Evolutionary conservation across 2,329 filamentous ascomycete genomes (phyloP).

Genomic region (Plectosphaerella sp.): DNA sequence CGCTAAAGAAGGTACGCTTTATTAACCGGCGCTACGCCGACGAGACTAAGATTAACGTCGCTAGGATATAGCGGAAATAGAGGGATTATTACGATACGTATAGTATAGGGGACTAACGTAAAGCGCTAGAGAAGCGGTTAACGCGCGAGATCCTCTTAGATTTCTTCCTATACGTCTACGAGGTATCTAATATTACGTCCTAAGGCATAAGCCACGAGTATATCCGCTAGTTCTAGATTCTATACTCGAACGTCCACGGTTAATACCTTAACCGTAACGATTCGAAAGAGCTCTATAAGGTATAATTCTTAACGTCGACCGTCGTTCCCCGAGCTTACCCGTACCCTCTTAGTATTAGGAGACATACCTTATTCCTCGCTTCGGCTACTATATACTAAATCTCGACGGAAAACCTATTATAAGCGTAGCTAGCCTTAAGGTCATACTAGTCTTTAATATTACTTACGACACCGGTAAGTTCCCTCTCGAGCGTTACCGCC

Average conservation of each 20-base stretch:
- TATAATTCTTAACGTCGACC: conserved; percentile 13
- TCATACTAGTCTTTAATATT: conserved; percentile 23
- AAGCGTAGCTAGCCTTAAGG: conserved; percentile 13
- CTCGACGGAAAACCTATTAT: conserved; percentile 18
- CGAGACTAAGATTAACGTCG: conserved; percentile 16
- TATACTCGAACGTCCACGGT: conserved; percentile 17
- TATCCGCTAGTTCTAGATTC: conserved; percentile 20
- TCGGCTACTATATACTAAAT: conserved; percentile 15
- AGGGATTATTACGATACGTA: conserved; percentile 14
- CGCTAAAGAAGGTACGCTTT: no score
- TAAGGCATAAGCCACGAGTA: conserved; percentile 16
- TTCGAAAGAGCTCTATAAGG: conserved; percentile 19
- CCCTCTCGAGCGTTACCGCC: conserved; percentile 14
- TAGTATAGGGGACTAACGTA: no score
- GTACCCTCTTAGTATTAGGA: no score
- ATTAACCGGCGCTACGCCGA: no score
- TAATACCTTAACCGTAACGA: conserved; percentile 17
- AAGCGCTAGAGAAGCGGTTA: no score
- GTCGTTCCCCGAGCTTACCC: no score
- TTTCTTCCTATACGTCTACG: conserved; percentile 18
- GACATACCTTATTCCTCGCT: conserved; percentile 15
- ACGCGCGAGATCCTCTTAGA: conserved; percentile 14
- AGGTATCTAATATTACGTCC: conserved; percentile 17
- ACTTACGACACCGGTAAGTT: conserved; percentile 19
- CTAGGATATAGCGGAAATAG: conserved; percentile 16